Evolutionary conservation across 495 filamentous ascomycete species (phyloP).

Genomic region (Daldinia vernicosa): DNA sequence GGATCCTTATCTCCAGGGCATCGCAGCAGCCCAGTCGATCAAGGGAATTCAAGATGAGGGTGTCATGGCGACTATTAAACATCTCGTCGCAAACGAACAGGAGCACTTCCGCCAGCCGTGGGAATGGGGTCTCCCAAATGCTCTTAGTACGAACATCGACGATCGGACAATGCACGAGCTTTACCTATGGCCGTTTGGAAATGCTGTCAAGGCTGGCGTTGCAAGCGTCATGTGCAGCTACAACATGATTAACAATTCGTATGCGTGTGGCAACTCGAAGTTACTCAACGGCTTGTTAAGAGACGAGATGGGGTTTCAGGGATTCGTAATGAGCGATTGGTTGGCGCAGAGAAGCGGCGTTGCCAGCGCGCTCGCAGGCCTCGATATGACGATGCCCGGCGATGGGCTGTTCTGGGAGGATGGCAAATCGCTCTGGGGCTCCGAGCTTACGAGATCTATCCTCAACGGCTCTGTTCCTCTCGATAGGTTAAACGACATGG

Average conservation of each 20-base stretch:
- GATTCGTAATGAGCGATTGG: slow-evolving; percentile 95
- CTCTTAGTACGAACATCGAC: slow-evolving; percentile 82
- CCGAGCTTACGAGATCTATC: slow-evolving; percentile 76
- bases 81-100: slow-evolving; percentile 85
- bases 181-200: slow-evolving; percentile 90
- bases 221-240: slow-evolving; percentile 89
- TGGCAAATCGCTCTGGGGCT: slow-evolving; percentile 83
- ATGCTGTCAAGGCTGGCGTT: slow-evolving; percentile 86
- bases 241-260: slow-evolving; percentile 90
- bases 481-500: slow-evolving; percentile 91
- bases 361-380: slow-evolving; percentile 77
- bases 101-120: slow-evolving; percentile 79
- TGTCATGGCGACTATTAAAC: slow-evolving; percentile 86
- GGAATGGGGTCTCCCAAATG: slow-evolving; percentile 79
- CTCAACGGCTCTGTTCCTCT: slow-evolving; percentile 87
- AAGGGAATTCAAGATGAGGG: slow-evolving; percentile 80
- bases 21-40: slow-evolving; percentile 49
- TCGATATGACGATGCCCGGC: slow-evolving; percentile 97
- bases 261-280: slow-evolving; percentile 92
- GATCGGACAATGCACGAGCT: slow-evolving; percentile 84
- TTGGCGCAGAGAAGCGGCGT: slow-evolving; percentile 87
- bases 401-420: slow-evolving; percentile 82
- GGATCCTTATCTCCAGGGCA: slow-evolving; percentile 77
- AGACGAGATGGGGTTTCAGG: slow-evolving; percentile 94
- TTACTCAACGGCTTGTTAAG: slow-evolving; percentile 91